Base-by-base conservation (phyloP, 345 rosid species). In the Sonneratia caseolaris region DNA sequence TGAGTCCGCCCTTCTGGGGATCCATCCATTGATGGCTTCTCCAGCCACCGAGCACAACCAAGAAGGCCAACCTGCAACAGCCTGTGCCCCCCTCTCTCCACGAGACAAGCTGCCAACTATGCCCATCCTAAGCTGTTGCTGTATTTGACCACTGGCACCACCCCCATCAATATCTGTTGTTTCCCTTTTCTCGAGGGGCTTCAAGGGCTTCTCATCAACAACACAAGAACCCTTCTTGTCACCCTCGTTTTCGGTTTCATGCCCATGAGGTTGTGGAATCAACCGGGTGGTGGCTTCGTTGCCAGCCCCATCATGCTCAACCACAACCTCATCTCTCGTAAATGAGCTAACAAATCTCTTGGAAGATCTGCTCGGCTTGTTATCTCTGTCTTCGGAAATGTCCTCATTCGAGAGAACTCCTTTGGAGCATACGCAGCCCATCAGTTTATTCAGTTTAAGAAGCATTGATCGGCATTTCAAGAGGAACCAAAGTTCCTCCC, bases 31-130 rank as follows among this genome's bases (percentile, higher is more conserved):
- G 79, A 95, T 87, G 68, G 97, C 97, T 82, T 95, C 99, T 10
- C 97, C 96, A 19, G 99, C 99, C 72, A 92, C 99, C 0, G 86
- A 75, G 40, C 88, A 82, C 72, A 95, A 78, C 99, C 99, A 95
- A 74, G 96, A 79, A 64, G 99, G 99, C 99, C 99, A 95, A 77
- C 99, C 99, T 47, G 99, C 92, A 75, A 84, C 86, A 69, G 88
- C 84, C 55, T 83, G 90, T 51, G 88, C 91, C 48, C 89, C 96
- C 81, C 69, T 85, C 72, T 94, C 96, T 32, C 96, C 93, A 62
- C 72, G 80, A 35, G 82, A 42, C 73, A 87, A 66, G 70, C 90
- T 84, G 70, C 72, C 67, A 61, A 92, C 77, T 68, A 85, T 83
- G 45, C 79, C 40, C 49, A 79, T 77, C 84, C 68, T 64, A 66